Evolutionary conservation across 2,329 filamentous ascomycete species (phyloP).

Genomic region (Phaeomoniella chlamydospora): DNA sequence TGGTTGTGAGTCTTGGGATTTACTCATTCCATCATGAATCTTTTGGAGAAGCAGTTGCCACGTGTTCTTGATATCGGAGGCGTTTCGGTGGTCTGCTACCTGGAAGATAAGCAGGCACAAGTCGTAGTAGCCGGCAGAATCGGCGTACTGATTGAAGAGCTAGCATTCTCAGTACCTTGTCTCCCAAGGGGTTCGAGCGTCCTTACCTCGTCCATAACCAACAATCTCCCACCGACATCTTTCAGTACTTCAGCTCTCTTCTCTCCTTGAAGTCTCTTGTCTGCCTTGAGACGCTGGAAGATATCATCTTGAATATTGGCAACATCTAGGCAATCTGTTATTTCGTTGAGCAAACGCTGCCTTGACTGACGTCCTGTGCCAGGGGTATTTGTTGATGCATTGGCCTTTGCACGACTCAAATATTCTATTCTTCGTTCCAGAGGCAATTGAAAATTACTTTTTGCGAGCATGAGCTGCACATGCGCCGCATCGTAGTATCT

Average conservation of each 20-base stretch:
- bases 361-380: constrained; percentile 67
- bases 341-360: constrained; percentile 71
- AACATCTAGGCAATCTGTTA: constrained; percentile 76
- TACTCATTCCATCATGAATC: constrained; percentile 43
- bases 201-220: constrained; percentile 61
- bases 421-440: constrained; percentile 80
- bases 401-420: constrained; percentile 79
- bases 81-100: constrained; percentile 77
- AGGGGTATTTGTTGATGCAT: constrained; percentile 69
- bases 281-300: constrained; percentile 59
- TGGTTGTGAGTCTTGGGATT: constrained; percentile 24
- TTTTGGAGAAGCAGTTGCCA: constrained; percentile 73
- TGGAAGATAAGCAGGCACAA: constrained; percentile 87
- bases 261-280: constrained; percentile 52
- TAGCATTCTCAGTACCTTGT: constrained; percentile 22
- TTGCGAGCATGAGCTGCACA: constrained; percentile 71
- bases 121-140: constrained; percentile 85
- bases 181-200: constrained; percentile 6
- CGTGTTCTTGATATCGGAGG: constrained; percentile 66
- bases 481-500: constrained; percentile 76
- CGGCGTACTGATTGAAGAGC: constrained; percentile 88
- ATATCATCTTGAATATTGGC: constrained; percentile 92
- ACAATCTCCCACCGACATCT: constrained; percentile 63
- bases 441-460: constrained; percentile 65
- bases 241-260: constrained; percentile 49